Conservation (phyloP, 2,329 filamentous ascomycete genomes). For the Fusarium protoensiforme region DNA sequence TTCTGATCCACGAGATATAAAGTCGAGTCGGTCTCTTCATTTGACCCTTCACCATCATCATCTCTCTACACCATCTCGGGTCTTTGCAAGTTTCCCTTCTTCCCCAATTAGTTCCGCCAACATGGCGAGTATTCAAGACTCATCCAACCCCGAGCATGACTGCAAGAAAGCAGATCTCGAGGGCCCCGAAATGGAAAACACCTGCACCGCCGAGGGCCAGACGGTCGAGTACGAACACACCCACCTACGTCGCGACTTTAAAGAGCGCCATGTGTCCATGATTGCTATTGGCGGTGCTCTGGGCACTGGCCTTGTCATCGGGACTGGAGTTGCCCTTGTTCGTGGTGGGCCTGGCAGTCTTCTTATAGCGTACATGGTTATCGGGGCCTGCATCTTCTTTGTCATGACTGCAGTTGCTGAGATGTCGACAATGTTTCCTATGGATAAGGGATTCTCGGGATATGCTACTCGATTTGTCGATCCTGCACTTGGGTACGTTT, state of each 20-base stretch:
- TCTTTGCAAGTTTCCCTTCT: not conserved
- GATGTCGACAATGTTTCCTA: conserved; percentile 44
- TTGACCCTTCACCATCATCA: not conserved
- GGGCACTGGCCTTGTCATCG: not conserved
- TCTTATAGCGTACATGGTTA: conserved; percentile 47
- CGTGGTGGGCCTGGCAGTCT: not conserved
- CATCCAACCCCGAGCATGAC: not conserved
- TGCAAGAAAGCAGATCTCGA: not conserved
- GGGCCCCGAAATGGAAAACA: not conserved
- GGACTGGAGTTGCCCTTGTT: not conserved
- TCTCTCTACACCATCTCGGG: not conserved
- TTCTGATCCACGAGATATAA: not conserved
- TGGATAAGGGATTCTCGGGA: conserved; percentile 43
- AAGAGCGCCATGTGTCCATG: conserved; percentile 4
- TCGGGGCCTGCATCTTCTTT: conserved; percentile 63
- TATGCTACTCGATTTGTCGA: conserved; percentile 47
- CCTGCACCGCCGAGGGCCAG: not conserved
- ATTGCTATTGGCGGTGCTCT: not conserved
- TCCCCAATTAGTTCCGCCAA: not conserved
- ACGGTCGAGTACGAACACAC: not conserved
- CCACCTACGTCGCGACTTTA: not conserved
- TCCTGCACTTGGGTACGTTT: conserved; percentile 17
- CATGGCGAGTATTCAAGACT: not conserved
- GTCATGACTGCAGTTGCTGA: conserved; percentile 61
- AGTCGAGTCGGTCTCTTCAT: not conserved